These are phyloP conservation scores for Tephrocybe rancida DNA, from an alignment of 768 basidiomycete species.

Conservation along the genomic window DNA sequence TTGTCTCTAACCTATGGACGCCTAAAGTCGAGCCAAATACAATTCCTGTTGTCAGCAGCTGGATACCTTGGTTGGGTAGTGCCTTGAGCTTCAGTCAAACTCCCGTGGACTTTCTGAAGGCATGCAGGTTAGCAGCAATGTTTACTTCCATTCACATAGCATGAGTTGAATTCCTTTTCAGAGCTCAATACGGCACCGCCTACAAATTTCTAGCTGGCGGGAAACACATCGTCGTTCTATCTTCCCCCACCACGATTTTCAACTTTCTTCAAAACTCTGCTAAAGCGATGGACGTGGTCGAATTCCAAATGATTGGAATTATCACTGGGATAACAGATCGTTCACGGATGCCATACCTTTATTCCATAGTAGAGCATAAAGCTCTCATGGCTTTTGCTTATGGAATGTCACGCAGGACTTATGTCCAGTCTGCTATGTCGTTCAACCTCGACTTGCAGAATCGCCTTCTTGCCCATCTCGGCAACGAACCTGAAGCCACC, in stretches of 20 bases:
- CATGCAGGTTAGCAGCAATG: background rate
- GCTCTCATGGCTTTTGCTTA: constrained; percentile 8
- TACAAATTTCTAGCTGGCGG: constrained; percentile 6
- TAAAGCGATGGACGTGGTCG: constrained; percentile 9
- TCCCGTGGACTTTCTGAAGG: background rate
- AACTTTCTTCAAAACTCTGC: constrained; percentile 7
- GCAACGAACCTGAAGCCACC: background rate
- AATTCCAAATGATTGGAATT: constrained; percentile 9
- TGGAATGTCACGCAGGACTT: constrained; percentile 6
- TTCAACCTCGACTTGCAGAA: constrained; percentile 7
- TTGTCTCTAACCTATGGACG: background rate
- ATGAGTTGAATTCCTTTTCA: background rate
- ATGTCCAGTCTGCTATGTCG: constrained; percentile 6
- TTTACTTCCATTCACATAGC: background rate
- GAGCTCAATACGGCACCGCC: constrained; percentile 3
- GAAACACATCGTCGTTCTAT: background rate
- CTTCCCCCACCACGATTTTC: constrained; percentile 2
- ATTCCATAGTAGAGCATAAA: constrained; percentile 7
- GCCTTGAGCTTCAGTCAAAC: constrained; percentile 1
- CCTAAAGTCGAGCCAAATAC: background rate
- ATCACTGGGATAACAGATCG: constrained; percentile 8
- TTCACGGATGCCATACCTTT: constrained; percentile 7
- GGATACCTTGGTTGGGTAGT: constrained; percentile 1
- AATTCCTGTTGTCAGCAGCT: background rate
- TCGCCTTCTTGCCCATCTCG: constrained; percentile 3